These are phyloP conservation scores for Boletellus ananiceps DNA, from an alignment of 768 basidiomycete species.

Conservation along the genomic window DNA sequence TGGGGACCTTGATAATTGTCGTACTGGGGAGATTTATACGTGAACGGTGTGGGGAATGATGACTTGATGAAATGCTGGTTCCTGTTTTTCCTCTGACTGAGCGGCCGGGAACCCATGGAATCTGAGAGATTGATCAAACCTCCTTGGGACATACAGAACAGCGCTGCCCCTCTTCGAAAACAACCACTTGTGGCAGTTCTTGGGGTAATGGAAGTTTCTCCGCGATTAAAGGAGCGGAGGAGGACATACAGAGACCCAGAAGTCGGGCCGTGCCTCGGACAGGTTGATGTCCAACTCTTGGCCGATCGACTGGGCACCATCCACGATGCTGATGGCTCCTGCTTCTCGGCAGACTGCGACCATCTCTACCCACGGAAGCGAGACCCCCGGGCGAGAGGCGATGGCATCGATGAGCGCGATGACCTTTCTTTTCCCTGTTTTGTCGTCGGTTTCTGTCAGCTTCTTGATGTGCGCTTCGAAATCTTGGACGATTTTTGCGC, in stretches of 20 bases:
- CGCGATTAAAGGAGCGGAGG: not conserved
- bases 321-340: conserved; percentile 63
- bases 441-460: conserved; percentile 21
- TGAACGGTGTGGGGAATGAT: conserved; percentile 51
- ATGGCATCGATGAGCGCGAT: conserved; percentile 71
- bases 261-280: conserved; percentile 55
- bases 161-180: conserved; percentile 64
- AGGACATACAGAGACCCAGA: conserved; percentile 65
- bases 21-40: conserved; percentile 47
- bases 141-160: conserved; percentile 67
- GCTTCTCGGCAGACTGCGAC: conserved; percentile 60
- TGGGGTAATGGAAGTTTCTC: not conserved
- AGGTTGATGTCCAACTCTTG: conserved; percentile 63
- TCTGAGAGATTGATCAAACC: conserved; percentile 32
- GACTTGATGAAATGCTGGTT: conserved; percentile 62
- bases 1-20: conserved; percentile 25
- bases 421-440: conserved; percentile 39
- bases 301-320: conserved; percentile 77
- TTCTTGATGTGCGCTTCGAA: conserved; percentile 40
- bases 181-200: conserved; percentile 89
- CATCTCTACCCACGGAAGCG: conserved; percentile 69
- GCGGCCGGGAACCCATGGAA: not conserved
- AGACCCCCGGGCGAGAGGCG: conserved; percentile 53
- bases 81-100: conserved; percentile 29
- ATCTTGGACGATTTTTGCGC: conserved; percentile 46